Percentiles rank a stretch among this genome's conserved stretches.
Conservation (phyloP, 768 basidiomycete genomes). For the Pisolithus marmoratus region DNA sequence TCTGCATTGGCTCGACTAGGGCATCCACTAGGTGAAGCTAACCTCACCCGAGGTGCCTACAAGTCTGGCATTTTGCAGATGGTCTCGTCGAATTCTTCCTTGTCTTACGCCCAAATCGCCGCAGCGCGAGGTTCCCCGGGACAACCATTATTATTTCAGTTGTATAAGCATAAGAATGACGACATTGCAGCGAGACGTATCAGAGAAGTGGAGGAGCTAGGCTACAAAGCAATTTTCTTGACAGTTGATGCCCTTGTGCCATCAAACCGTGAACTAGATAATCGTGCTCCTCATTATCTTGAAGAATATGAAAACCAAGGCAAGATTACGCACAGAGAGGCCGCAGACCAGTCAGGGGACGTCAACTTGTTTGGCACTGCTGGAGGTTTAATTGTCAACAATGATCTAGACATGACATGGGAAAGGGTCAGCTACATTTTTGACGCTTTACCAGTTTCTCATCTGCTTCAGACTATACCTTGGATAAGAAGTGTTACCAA, state of each 20-base stretch:
- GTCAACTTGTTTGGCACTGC: slow-evolving; percentile 55
- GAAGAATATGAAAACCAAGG: slow-evolving; percentile 50
- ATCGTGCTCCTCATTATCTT: slow-evolving; percentile 49
- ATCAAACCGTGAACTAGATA: slow-evolving; percentile 76
- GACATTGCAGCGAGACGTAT: slow-evolving; percentile 62
- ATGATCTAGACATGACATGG: slow-evolving; percentile 77
- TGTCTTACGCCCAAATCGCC: slow-evolving; percentile 61
- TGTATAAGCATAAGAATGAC: slow-evolving; percentile 79
- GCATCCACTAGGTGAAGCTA: slow-evolving; percentile 84
- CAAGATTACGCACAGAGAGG: slow-evolving; percentile 14
- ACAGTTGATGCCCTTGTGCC: slow-evolving; percentile 87
- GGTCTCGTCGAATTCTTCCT: slow-evolving; percentile 74
- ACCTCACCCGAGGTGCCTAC: slow-evolving; percentile 69
- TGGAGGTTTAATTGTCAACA: slow-evolving; percentile 57
- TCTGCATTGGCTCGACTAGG: slow-evolving; percentile 83
- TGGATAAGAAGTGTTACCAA: slow-evolving; percentile 69
- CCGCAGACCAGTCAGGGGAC: slow-evolving; percentile 28
- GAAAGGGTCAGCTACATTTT: slow-evolving; percentile 41
- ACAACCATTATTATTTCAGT: slow-evolving; percentile 73
- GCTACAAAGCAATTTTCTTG: slow-evolving; percentile 85
- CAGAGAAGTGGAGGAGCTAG: slow-evolving; percentile 60
- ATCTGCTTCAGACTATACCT: slow-evolving; percentile 53
- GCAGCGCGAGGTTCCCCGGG: slow-evolving; percentile 43
- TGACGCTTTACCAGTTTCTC: background rate
- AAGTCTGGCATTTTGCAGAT: slow-evolving; percentile 73